Percentiles rank a stretch among this genome's conserved stretches.
phyloP scores from a whole-genome alignment of 2,329 filamentous ascomycete species.

The Coniochaeta hoffmannii region DNA sequence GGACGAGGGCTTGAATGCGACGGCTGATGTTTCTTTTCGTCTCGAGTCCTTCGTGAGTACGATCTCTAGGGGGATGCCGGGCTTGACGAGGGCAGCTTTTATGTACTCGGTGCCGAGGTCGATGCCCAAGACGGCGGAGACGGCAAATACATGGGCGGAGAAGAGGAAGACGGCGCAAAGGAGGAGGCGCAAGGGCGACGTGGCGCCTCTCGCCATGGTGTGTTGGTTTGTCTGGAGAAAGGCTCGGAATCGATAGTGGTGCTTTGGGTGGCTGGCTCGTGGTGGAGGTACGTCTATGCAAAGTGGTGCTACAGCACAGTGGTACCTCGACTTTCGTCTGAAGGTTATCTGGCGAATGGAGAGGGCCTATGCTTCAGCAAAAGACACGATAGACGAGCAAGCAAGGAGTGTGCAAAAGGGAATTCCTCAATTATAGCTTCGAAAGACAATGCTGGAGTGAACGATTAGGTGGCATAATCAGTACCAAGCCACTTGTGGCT shows the following conservation, averaged over 20 bases:
- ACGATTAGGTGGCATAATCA: conserved; percentile 3
- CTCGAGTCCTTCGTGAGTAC: conserved; percentile 97
- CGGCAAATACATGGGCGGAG: conserved; percentile 41
- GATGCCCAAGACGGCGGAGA: conserved; percentile 76
- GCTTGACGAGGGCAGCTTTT: conserved; percentile 93
- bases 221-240: background rate
- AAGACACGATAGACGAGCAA: conserved; percentile 5
- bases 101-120: conserved; percentile 96
- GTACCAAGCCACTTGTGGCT: conserved; percentile 1
- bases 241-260: background rate
- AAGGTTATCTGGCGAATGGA: background rate
- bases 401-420: background rate
- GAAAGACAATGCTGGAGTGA: background rate
- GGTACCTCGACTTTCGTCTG: background rate
- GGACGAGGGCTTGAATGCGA: conserved; percentile 86
- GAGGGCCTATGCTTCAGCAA: background rate
- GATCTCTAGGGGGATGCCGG: conserved; percentile 93
- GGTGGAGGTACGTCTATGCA: background rate
- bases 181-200: conserved; percentile 27
- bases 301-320: background rate
- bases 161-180: conserved; percentile 34
- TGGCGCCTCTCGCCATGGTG: conserved; percentile 28
- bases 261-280: background rate
- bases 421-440: background rate
- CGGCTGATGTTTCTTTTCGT: conserved; percentile 84